Evolutionary conservation across 495 filamentous ascomycete species (phyloP), one percentile per base, ranked within the genome.

Genomic region (Hypoxylon fuscum): DNA sequence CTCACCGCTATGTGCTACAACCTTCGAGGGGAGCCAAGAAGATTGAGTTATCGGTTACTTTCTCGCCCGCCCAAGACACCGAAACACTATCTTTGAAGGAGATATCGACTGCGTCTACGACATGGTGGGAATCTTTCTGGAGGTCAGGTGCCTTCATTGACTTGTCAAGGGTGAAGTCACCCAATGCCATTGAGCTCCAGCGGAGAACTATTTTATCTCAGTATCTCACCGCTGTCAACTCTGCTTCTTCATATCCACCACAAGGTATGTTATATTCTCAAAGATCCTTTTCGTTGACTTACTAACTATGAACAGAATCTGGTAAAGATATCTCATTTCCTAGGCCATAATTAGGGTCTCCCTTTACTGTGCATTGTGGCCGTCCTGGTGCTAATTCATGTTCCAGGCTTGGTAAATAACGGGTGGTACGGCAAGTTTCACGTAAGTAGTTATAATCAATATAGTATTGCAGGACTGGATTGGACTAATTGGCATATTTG

Each of bases 401-500:
- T 23, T 37, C 35, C 66, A 81, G 82, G 80, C 14, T 66, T 83
- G 22, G 77, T 80, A 31, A 83, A 83, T 61, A 85, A 81, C 68
- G 82, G 82, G 23, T 85, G 81, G 81, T 81, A 83, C 45, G 79
- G 79, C 27, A 81, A 82, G 38, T 81, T 81, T 56, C 77, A 81
- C 55, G 70, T 72, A 58, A 70, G 70, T 47, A 23, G 8, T n/a
- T n/a, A n/a, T n/a, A n/a, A n/a, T n/a, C n/a, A n/a, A n/a, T n/a
- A n/a, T n/a, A n/a, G n/a, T n/a, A n/a, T n/a, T n/a, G n/a, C n/a
- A n/a, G n/a, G n/a, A n/a, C n/a, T n/a, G n/a, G n/a, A n/a, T n/a
- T n/a, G n/a, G n/a, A n/a, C n/a, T n/a, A 25, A 38, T 25, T 29
- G 21, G 69, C 55, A 25, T 18, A 22, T 18, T 22, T 12, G 5